Percentiles rank a stretch among this genome's conserved stretches.
Evolutionary conservation across 345 rosid genomes (phyloP).

Genomic region (Gossypium sturtianum): DNA sequence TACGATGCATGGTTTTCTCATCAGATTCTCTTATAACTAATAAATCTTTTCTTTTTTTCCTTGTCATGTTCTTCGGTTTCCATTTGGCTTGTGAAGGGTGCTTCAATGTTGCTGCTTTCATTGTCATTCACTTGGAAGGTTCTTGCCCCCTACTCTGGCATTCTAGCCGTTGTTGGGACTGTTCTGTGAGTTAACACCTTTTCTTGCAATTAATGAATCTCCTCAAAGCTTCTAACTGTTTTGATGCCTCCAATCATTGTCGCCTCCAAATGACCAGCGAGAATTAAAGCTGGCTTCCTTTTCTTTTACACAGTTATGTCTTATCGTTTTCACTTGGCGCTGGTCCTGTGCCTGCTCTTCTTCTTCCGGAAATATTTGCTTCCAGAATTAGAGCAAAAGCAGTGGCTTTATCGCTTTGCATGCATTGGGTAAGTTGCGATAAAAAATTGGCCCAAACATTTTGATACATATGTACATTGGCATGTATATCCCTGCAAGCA

Average conservation of each 20-base stretch:
- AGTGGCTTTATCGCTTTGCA: conserved; percentile 84
- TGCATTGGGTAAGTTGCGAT: conserved; percentile 79
- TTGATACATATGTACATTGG: neutral
- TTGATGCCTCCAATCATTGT: neutral
- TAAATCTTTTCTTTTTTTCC: neutral
- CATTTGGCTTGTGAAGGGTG: conserved; percentile 44
- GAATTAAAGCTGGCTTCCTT: conserved; percentile 15
- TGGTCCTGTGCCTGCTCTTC: conserved; percentile 99
- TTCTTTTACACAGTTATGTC: conserved; percentile 58
- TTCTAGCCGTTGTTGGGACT: conserved; percentile 89
- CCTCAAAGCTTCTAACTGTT: neutral
- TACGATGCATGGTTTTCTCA: neutral
- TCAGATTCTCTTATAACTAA: conserved; percentile 2
- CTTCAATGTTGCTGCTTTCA: conserved; percentile 88
- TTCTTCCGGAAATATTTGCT: conserved; percentile 92
- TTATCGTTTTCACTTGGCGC: conserved; percentile 97
- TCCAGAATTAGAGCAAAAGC: conserved; percentile 98
- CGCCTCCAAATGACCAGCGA: neutral
- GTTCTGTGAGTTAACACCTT: conserved; percentile 62
- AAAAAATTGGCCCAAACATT: neutral
- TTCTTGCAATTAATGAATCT: neutral
- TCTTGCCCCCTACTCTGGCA: conserved; percentile 85
- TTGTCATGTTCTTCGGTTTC: conserved; percentile 5
- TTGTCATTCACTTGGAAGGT: conserved; percentile 92
- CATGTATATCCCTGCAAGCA: neutral